A percentile compares a stretch with the other conserved stretches of the same genome.
These are phyloP conservation scores for Phytophthora brassicae DNA, from an alignment of 352 stramenopile species.

Conservation along the genomic window DNA sequence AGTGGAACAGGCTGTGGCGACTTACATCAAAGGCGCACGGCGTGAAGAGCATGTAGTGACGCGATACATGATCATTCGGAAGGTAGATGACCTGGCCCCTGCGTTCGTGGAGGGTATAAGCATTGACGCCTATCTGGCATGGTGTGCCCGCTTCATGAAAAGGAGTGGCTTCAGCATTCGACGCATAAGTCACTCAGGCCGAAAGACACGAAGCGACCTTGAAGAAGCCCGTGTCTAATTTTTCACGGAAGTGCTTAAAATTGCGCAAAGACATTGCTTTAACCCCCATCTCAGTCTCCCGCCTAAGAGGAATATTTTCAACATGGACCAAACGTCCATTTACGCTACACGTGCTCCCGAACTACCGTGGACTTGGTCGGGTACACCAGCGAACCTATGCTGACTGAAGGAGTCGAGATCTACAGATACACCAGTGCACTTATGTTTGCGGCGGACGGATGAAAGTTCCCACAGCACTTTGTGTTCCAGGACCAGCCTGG, in stretches of 20 bases:
- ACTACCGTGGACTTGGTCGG: not conserved
- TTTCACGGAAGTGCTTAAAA: not conserved
- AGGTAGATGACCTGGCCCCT: not conserved
- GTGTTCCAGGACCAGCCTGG: conserved; percentile 12
- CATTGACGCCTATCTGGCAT: not conserved
- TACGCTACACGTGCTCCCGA: no score
- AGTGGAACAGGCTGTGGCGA: not conserved
- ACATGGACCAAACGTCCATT: no score
- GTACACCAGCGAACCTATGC: not conserved
- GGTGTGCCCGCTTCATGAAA: not conserved
- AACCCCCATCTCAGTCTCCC: no score
- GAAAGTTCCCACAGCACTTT: conserved; percentile 15
- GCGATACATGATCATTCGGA: not conserved
- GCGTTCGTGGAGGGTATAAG: not conserved
- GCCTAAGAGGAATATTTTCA: no score
- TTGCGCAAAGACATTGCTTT: not conserved
- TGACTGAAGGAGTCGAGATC: not conserved
- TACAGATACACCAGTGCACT: conserved; percentile 21
- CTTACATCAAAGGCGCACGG: not conserved
- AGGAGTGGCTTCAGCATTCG: not conserved
- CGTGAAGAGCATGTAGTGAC: not conserved
- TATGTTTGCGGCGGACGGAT: not conserved
- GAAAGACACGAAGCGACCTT: not conserved
- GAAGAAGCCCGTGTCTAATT: not conserved
- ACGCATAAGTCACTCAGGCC: not conserved